Base-by-base conservation (phyloP, 1,284 basidiomycete species). In the Tremellales sp. region DNA sequence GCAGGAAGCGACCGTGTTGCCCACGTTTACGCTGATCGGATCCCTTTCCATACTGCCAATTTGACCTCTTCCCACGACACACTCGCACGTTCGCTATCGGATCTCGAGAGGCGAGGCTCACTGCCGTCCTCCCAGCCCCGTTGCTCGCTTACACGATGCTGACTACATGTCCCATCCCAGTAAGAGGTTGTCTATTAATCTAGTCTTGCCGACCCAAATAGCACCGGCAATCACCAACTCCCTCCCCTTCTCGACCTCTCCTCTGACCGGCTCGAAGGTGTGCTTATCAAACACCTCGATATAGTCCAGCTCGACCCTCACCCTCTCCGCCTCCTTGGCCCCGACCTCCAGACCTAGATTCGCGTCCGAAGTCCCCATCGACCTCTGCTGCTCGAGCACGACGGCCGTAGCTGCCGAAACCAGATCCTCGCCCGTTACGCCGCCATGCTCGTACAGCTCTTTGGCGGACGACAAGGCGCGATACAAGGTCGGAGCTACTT, bases 121-220 rank as follows among this genome's bases (percentile, higher is more conserved):
- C 29, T 33, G n/a, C 29, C 29, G 8, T n/a, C 10, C 8, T n/a
- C n/a, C 29, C 29, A n/a, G 29, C 29, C n/a, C 29, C 29, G 29
- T n/a, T n/a, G 29, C 29, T n/a, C 8, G n/a, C 29, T 33, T 33
- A 33, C 10, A 33, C 8, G 8, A 17, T 39, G 19, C 36, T 19
- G 27, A 4, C 43, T 52, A 56, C 12, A 67, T 61, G n/a, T 70
- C 62, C 68, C 77, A 78, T 0, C 86, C 89, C 1, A 94, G 72
- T 37, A 94, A 75, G 35, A 97, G 71, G 70, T 98, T 98, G 72
- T 98, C 94, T 45, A 98, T 97, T 62, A 98, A 70, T 57, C 94
- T 79, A 29, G 92, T 97, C 65, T 80, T 81, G 40, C 89, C 90
- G 2, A 97, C 81, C 81, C 86, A 87, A 55, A 96, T 70, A 13